Base-by-base conservation (phyloP, 2,329 filamentous ascomycete genomes). In the Fusarium domesticum region DNA sequence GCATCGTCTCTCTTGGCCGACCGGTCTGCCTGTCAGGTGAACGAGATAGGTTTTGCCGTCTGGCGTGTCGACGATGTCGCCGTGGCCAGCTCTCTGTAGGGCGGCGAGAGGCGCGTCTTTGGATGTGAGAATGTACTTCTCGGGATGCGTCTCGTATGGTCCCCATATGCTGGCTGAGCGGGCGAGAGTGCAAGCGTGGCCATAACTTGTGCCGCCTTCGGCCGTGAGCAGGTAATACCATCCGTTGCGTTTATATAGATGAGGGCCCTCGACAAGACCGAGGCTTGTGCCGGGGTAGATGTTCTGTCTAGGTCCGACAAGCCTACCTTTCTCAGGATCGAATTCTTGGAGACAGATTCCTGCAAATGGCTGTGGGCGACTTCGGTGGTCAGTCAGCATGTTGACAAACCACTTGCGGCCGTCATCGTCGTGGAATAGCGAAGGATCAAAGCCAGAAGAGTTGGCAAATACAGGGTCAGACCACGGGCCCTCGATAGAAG, bases 361-460 rank as follows among this genome's bases (percentile, higher is more conserved):
- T 2, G 72, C 73, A 48, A 84, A 83, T 2, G 65, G 47, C 7
- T 61, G 62, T 1, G 74, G 73, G 0, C 76, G 71, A 17, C 65
- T 60, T 7, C 76, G 73, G 51, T 80, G 76, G 56, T 80, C 77
- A 64, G 71, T 73, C 7, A 77, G 59, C 77, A 80, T 79, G 56
- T 79, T 80, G 54, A 74, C 68, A 51, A 80, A 77, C 71, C 74
- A 81, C 55, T 79, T 80, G 39, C 63, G 66, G 14, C 77, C 77
- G 41, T 77, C 71, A 28, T 75, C 72, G 45, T 81, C 77, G 57
- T 80, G 77, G 60, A 81, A 81, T 4, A 81, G 64, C 2, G 74
- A 77, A 0, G 81, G 80, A 54, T 85, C 81, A 53, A 84, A 84
- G 1, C 80, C 80, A 0, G 77, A 82, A 0, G 76, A 78, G 57